These are phyloP conservation scores for Didymellaceae sp. DNA, from an alignment of 2,329 filamentous ascomycete species.

Conservation along the genomic window DNA sequence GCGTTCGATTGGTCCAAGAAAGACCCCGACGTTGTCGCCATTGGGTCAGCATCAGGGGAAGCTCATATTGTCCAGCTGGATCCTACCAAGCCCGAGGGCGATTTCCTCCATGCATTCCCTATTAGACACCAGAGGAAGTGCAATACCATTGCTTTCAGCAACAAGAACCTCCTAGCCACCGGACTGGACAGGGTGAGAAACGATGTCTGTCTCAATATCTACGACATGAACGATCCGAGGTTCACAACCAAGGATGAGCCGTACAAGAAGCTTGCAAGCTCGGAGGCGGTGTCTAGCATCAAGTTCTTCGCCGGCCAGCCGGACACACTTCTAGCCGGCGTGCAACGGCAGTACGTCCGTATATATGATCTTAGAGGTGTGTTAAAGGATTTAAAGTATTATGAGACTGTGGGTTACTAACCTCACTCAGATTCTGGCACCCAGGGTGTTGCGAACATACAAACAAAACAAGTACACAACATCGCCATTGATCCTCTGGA, in stretches of 20 bases:
- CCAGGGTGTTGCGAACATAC: conserved; percentile 56
- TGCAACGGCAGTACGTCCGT: conserved; percentile 75
- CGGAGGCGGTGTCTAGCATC: conserved; percentile 79
- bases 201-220: conserved; percentile 82
- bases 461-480: conserved; percentile 68
- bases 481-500: conserved; percentile 80
- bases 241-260: conserved; percentile 59
- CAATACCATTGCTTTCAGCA: conserved; percentile 82
- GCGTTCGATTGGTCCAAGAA: conserved; percentile 71
- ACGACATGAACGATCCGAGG: conserved; percentile 71
- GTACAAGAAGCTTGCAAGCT: conserved; percentile 64
- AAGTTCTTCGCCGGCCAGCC: conserved; percentile 82
- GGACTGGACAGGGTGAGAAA: conserved; percentile 81
- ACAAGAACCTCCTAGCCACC: conserved; percentile 73
- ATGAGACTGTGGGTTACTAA: conserved; percentile 17
- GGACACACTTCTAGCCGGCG: conserved; percentile 75
- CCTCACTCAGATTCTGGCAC: conserved; percentile 45
- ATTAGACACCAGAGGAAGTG: conserved; percentile 79
- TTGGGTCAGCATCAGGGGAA: conserved; percentile 77
- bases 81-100: conserved; percentile 58
- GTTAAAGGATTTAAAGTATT: conserved; percentile 11
- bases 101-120: conserved; percentile 67
- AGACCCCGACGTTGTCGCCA: conserved; percentile 71
- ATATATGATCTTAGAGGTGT: conserved; percentile 80
- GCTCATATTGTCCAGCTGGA: conserved; percentile 77